Conservation (phyloP, 1,284 basidiomycete genomes). For the Ustilago trichophora region DNA sequence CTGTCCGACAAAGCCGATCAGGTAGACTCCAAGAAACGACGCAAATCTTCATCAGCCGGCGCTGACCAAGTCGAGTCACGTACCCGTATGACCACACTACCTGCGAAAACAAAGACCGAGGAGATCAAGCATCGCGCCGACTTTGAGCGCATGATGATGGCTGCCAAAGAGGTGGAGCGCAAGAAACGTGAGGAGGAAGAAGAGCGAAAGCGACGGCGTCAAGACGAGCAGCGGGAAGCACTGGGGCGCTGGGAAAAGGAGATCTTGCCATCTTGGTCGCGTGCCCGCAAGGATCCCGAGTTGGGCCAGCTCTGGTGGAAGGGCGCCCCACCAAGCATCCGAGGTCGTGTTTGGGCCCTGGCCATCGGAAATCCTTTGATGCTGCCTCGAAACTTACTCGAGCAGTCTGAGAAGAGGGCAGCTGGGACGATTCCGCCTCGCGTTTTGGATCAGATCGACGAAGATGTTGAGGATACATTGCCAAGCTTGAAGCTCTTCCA, state of each 20-base stretch:
- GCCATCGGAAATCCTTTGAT: constrained; percentile 89
- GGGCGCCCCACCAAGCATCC: constrained; percentile 85
- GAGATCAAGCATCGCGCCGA: constrained; percentile 84
- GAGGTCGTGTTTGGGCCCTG: constrained; percentile 85
- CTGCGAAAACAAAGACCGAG: constrained; percentile 82
- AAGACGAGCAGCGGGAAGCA: constrained; percentile 72
- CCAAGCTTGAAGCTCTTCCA: constrained; percentile 88
- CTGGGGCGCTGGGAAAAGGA: constrained; percentile 79
- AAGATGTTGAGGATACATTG: constrained; percentile 82
- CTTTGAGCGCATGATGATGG: constrained; percentile 91
- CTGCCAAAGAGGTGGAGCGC: constrained; percentile 44
- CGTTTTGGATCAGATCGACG: constrained; percentile 77
- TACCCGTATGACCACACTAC: constrained; percentile 78
- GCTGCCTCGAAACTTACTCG: constrained; percentile 69
- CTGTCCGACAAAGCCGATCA: constrained; percentile 46
- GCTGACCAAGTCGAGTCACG: constrained; percentile 68
- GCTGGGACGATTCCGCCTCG: constrained; percentile 17
- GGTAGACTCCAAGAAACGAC: constrained; percentile 16
- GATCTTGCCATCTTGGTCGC: constrained; percentile 83
- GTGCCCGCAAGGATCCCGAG: constrained; percentile 74
- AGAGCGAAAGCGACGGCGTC: constrained; percentile 25
- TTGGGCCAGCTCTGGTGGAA: constrained; percentile 88
- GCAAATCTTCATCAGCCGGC: constrained; percentile 28
- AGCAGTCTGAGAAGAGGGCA: constrained; percentile 25
- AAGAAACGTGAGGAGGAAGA: constrained; percentile 48